Evolutionary conservation across 371 early-diverging fungal genomes (phyloP).

Genomic region (Saksenaea vasiformis): DNA sequence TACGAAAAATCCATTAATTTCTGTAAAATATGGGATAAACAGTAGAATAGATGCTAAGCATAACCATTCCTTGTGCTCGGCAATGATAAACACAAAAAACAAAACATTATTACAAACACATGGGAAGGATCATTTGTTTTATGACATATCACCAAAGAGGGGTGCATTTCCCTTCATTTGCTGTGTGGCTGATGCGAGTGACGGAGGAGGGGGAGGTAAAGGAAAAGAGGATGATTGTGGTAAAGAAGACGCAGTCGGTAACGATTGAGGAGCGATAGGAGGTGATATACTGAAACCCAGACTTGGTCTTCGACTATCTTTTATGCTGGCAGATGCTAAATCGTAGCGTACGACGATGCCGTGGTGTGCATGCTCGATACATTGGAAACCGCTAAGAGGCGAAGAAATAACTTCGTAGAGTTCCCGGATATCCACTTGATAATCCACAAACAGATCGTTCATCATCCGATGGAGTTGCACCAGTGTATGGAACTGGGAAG

Average conservation of each 20-base stretch:
- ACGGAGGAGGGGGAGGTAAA: slow-evolving; percentile 3
- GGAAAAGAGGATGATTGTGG: neutral
- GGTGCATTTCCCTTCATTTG: slow-evolving; percentile 6
- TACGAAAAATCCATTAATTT: too few species aligned
- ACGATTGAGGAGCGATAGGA: neutral
- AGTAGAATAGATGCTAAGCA: too few species aligned
- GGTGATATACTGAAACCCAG: slow-evolving; percentile 6
- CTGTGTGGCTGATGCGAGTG: slow-evolving; percentile 5
- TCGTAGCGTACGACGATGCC: slow-evolving; percentile 24
- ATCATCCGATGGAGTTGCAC: slow-evolving; percentile 32
- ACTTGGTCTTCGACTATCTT: slow-evolving; percentile 10
- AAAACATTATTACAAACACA: neutral
- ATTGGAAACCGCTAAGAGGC: slow-evolving; percentile 19
- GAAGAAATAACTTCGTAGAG: slow-evolving; percentile 20
- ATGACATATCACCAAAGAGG: slow-evolving; percentile 14
- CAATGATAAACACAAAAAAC: too few species aligned
- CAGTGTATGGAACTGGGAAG: slow-evolving; percentile 19
- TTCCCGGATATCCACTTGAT: slow-evolving; percentile 22
- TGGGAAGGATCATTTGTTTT: neutral
- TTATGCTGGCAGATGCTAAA: neutral
- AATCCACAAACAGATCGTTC: slow-evolving; percentile 26
- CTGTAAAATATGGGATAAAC: too few species aligned
- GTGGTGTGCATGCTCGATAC: slow-evolving; percentile 25
- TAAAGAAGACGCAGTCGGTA: neutral
- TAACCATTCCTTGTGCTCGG: too few species aligned